These are phyloP conservation scores for Silene noctiflora DNA, from an alignment of 179 eudicot genomes.

Conservation along the genomic window DNA sequence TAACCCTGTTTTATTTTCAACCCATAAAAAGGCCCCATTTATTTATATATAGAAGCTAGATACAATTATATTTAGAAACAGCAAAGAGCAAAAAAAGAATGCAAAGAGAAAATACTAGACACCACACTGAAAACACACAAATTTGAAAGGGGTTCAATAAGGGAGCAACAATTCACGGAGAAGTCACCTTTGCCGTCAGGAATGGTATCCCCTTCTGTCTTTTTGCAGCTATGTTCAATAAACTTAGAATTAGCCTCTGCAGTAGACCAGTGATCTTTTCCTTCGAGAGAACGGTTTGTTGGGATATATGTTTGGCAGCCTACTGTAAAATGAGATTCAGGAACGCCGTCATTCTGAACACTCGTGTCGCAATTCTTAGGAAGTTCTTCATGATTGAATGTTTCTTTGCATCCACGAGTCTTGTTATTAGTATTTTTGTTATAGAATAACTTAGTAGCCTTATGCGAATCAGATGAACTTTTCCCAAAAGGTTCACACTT, in stretches of 20 bases:
- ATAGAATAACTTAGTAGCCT: slow-evolving; percentile 21
- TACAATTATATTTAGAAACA: background rate
- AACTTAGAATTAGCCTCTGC: slow-evolving; percentile 20
- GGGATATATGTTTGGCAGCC: slow-evolving; percentile 22
- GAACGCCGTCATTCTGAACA: slow-evolving; percentile 26
- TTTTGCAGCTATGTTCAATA: slow-evolving; percentile 26
- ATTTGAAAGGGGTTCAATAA: background rate
- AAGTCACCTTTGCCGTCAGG: slow-evolving; percentile 35
- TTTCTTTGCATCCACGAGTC: slow-evolving; percentile 19
- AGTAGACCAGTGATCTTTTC: slow-evolving; percentile 20
- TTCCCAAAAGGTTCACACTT: slow-evolving; percentile 20
- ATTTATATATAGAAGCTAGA: background rate
- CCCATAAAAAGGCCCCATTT: background rate
- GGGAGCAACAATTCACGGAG: background rate
- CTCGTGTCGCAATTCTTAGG: slow-evolving; percentile 12
- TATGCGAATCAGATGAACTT: slow-evolving; percentile 19
- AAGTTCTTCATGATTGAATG: slow-evolving; percentile 18
- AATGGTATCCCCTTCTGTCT: slow-evolving; percentile 23
- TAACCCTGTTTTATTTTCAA: too few species aligned
- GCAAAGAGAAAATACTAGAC: background rate
- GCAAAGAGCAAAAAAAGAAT: background rate
- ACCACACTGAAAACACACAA: background rate
- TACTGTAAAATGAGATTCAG: slow-evolving; percentile 26
- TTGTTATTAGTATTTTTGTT: slow-evolving; percentile 19
- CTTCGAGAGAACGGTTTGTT: slow-evolving; percentile 7